phyloP scores from a whole-genome alignment of 352 stramenopile species.

The Peronospora farinosa region DNA sequence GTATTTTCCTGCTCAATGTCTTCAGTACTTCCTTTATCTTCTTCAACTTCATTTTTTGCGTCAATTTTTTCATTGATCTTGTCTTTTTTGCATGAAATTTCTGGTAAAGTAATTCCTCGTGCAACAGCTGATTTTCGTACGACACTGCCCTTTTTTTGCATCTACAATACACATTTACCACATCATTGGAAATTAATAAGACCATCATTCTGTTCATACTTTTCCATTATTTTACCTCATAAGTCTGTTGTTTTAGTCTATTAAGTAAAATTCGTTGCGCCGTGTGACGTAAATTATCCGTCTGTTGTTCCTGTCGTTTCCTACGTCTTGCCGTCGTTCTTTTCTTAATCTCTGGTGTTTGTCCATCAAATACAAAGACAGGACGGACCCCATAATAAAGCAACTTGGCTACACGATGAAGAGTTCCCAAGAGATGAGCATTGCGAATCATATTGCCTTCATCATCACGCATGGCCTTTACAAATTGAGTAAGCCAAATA shows the following conservation, averaged over 20 bases:
- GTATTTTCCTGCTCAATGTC: conserved; percentile 7
- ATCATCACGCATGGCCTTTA: conserved; percentile 96
- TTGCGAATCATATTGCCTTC: conserved; percentile 93
- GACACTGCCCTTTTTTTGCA: conserved; percentile 52
- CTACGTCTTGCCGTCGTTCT: conserved; percentile 61
- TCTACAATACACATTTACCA: conserved; percentile 12
- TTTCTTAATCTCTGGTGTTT: conserved; percentile 96
- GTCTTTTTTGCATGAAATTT: conserved; percentile 5
- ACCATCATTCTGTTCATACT: neutral
- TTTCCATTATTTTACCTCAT: conserved; percentile 31
- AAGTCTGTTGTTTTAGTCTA: conserved; percentile 55
- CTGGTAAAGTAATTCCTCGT: conserved; percentile 50
- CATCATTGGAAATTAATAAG: too few relatives aligned
- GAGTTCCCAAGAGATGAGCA: conserved; percentile 92
- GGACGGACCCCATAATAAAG: conserved; percentile 95
- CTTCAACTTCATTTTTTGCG: neutral
- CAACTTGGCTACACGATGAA: conserved; percentile 91
- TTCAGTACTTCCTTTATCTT: conserved; percentile 4
- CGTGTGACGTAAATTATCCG: conserved; percentile 85
- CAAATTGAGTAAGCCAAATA: conserved; percentile 99
- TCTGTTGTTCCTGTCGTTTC: conserved; percentile 61
- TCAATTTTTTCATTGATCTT: conserved; percentile 3
- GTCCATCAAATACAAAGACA: conserved; percentile 99
- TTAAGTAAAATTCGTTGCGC: conserved; percentile 94
- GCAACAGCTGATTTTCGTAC: conserved; percentile 32